Evolutionary conservation across 2,329 filamentous ascomycete species (phyloP), one percentile per base, ranked within the genome.

Genomic region (Nemania abortiva): DNA sequence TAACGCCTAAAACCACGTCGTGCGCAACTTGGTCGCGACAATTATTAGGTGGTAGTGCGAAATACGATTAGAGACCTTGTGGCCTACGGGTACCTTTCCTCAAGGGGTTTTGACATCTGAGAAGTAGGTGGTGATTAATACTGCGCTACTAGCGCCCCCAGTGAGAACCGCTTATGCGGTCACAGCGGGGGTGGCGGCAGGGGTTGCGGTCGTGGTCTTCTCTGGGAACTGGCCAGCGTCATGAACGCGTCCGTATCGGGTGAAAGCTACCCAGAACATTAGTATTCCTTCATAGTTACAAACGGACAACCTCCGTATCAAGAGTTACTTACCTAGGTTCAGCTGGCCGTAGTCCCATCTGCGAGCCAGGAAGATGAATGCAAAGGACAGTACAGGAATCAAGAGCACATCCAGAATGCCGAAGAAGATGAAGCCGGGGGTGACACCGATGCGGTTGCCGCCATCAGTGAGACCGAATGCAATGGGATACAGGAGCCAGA

Each of bases 401-500:
- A 87, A 74, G 5, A 88, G 77, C 10, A 86, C 42, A 70, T 89
- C 87, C 29, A 89, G 81, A 50, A 88, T 78, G 54, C 87, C 86
- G 69, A 86, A 88, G 78, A 84, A 88, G 79, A 88, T 82, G 72
- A 83, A 81, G 55, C 78, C 77, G 9, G 79, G 74, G 0, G 83
- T 85, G 47, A 84, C 82, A 39, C 82, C 80, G 65, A 88, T 84
- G 59, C 75, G 70, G 76, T 88, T 87, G 34, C 84, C 84, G 45
- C 86, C 87, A 72, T 89, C 87, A 2, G 79, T 81, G 9, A 88
- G 74, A 37, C 84, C 86, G 74, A 81, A 89, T 27, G 84, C 86
- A 57, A 89, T 82, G 7, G 86, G 85, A 77, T 88, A 89, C 27
- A 86, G 76, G 49, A 87, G 78, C 85, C 85, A 87, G 45, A 87